Conservation (phyloP, 2,329 filamentous ascomycete species). For the Tolypocladium inflatum region DNA sequence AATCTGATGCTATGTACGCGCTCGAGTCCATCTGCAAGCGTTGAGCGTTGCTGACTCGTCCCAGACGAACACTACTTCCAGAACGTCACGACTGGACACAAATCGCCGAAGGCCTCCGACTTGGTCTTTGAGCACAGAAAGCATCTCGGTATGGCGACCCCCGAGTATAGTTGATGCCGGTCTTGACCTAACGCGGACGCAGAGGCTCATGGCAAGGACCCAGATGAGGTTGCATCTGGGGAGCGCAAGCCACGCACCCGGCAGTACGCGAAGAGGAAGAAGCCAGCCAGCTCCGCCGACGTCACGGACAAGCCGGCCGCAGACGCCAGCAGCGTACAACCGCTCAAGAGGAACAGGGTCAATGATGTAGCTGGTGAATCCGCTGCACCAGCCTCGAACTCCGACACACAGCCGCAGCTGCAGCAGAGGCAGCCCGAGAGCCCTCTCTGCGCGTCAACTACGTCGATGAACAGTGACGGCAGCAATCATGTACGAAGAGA, state of each 20-base stretch:
- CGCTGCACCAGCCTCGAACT: neutral
- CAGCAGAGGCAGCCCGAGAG: neutral
- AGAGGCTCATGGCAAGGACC: constrained; percentile 1
- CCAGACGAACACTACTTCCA: constrained; percentile 37
- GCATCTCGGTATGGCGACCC: constrained; percentile 11
- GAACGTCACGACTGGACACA: constrained; percentile 26
- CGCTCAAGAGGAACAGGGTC: neutral
- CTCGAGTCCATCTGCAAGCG: neutral
- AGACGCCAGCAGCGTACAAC: neutral
- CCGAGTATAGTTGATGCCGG: too few relatives aligned
- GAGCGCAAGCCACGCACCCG: neutral
- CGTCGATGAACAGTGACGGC: neutral
- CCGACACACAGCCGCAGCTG: neutral
- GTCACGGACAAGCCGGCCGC: too few relatives aligned
- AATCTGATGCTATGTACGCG: constrained; percentile 29
- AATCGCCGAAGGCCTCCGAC: constrained; percentile 24
- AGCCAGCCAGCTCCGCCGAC: neutral
- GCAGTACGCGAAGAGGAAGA: neutral
- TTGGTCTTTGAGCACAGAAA: constrained; percentile 24
- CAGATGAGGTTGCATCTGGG: neutral
- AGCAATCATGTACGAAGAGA: neutral
- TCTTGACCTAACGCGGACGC: neutral
- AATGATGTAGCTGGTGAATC: too few relatives aligned
- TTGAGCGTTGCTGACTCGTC: constrained; percentile 4
- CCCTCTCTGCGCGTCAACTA: neutral